A percentile compares a stretch with the other conserved stretches of the same genome.
phyloP scores from a whole-genome alignment of 306 rosid genomes.

The Sphenostylis stenocarpa region DNA sequence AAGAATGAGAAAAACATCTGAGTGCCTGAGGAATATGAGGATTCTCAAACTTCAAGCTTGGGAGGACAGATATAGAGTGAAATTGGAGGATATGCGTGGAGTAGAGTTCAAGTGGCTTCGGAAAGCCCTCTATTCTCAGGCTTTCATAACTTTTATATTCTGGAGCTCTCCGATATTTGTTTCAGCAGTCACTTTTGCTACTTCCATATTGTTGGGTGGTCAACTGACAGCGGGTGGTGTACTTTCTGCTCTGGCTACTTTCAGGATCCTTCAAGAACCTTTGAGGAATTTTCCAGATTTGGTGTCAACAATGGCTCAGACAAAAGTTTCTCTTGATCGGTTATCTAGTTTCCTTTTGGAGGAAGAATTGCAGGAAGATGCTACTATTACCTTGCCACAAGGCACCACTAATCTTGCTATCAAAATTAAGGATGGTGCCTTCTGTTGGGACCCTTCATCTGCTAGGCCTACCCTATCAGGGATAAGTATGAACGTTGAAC shows the following conservation, averaged over 20 bases:
- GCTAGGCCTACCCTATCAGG: slow-evolving; percentile 81
- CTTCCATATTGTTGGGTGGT: slow-evolving; percentile 81
- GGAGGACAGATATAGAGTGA: slow-evolving; percentile 81
- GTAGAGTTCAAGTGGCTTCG: slow-evolving; percentile 95
- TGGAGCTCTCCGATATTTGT: slow-evolving; percentile 99
- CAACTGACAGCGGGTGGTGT: slow-evolving; percentile 92
- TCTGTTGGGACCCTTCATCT: slow-evolving; percentile 84
- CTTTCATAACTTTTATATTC: slow-evolving; percentile 95
- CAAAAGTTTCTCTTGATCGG: slow-evolving; percentile 98
- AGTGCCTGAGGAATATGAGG: slow-evolving; percentile 95
- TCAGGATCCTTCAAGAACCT: slow-evolving; percentile 99
- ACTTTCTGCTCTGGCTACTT: slow-evolving; percentile 98
- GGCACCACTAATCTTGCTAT: slow-evolving; percentile 72
- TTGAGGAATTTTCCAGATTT: slow-evolving; percentile 96
- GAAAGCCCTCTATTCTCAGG: slow-evolving; percentile 95
- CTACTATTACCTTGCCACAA: slow-evolving; percentile 73
- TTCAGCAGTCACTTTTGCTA: slow-evolving; percentile 89
- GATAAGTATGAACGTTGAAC: slow-evolving; percentile 75
- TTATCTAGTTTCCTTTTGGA: slow-evolving; percentile 84
- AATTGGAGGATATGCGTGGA: slow-evolving; percentile 89
- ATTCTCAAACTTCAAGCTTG: slow-evolving; percentile 98
- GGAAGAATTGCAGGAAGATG: slow-evolving; percentile 94
- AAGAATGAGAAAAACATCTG: slow-evolving; percentile 97
- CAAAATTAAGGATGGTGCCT: slow-evolving; percentile 76
- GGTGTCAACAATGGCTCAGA: slow-evolving; percentile 99